phyloP scores from a whole-genome alignment of 2,329 filamentous ascomycete species.

The Paracoccidioides lutzii region DNA sequence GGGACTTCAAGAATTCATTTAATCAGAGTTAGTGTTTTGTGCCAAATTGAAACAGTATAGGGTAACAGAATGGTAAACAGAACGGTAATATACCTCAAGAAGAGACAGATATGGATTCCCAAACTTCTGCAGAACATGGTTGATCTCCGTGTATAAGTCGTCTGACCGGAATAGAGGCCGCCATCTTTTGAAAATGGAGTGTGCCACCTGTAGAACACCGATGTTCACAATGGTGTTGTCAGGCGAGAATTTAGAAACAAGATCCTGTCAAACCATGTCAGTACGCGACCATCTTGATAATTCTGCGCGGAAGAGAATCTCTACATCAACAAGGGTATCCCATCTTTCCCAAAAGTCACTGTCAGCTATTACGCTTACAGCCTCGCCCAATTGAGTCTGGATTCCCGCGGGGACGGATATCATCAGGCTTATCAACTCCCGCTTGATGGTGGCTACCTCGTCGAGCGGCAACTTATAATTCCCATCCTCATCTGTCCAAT shows the following conservation, averaged over 20 bases:
- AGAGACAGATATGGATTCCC: slow-evolving; percentile 70
- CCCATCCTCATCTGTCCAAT: slow-evolving; percentile 93
- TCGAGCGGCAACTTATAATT: slow-evolving; percentile 73
- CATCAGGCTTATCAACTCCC: slow-evolving; percentile 92
- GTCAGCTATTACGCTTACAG: slow-evolving; percentile 93
- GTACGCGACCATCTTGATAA: background rate
- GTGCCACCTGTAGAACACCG: slow-evolving; percentile 89
- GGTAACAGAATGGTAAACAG: slow-evolving; percentile 12
- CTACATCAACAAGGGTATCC: slow-evolving; percentile 82
- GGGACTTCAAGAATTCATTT: slow-evolving; percentile 22
- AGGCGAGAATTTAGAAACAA: slow-evolving; percentile 73
- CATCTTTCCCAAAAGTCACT: slow-evolving; percentile 94
- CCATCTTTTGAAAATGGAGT: slow-evolving; percentile 97
- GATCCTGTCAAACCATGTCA: slow-evolving; percentile 44
- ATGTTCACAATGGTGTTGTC: slow-evolving; percentile 77
- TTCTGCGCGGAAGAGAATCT: slow-evolving; percentile 12
- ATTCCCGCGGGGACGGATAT: slow-evolving; percentile 77
- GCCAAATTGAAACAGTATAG: background rate
- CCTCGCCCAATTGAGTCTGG: slow-evolving; percentile 88
- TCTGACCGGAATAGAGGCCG: slow-evolving; percentile 86
- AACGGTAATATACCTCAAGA: slow-evolving; percentile 45
- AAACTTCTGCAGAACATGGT: slow-evolving; percentile 83
- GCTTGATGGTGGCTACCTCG: slow-evolving; percentile 85
- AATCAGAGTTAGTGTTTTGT: background rate
- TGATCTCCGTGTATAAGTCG: slow-evolving; percentile 86